Base-by-base conservation (phyloP, 2,329 filamentous ascomycete species). In the Pyrenochaeta sp. region DNA sequence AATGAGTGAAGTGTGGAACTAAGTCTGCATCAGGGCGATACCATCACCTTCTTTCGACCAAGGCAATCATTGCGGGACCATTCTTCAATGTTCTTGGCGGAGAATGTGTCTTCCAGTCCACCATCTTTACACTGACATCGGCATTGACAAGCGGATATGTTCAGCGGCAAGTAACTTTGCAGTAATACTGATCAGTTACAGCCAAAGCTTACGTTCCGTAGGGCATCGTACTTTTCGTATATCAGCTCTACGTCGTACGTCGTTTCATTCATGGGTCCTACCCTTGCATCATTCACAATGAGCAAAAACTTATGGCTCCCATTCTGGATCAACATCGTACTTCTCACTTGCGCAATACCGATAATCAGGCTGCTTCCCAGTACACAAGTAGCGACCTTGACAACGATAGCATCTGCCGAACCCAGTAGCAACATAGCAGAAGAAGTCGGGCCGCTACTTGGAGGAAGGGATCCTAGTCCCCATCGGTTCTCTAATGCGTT, bases 71-170 rank as follows among this genome's bases (percentile, higher is more conserved):
- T 23, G 60, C 58, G 0, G 65, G 67, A 0, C 72, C 74, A 0
- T 68, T 74, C 17, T 54, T 74, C 12, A 61, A 68, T 11, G 39
- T 75, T 0, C 42, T 77, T 5, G 74, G 74, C 4, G 69, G 71
- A 2, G 72, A 75, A 41, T 77, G 74, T 40, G 73, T 75, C 2
- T 68, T 77, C 32, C 64, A 67, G 15, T 75, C 73, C 1, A 72
- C 72, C 1, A 55, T 75, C 2, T 73, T 73, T 18, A 63, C 71
- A 4, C 37, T 76, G 43, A 74, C 72, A 7, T 73, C 72, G 2
- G 63, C 67, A 1, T 50, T 76, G 37, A 57, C 71, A 1, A 50
- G 50, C 32, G 71, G 73, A 43, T 71, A 74, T 54, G 67, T 73
- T 10, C 60, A 74, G 42, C 54, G 69, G 71, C 69, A 33, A 49